Percentiles rank a stretch among this genome's conserved stretches.
phyloP scores from a whole-genome alignment of 139 green algal genomes.

The Limnomonas spitsbergensis region DNA sequence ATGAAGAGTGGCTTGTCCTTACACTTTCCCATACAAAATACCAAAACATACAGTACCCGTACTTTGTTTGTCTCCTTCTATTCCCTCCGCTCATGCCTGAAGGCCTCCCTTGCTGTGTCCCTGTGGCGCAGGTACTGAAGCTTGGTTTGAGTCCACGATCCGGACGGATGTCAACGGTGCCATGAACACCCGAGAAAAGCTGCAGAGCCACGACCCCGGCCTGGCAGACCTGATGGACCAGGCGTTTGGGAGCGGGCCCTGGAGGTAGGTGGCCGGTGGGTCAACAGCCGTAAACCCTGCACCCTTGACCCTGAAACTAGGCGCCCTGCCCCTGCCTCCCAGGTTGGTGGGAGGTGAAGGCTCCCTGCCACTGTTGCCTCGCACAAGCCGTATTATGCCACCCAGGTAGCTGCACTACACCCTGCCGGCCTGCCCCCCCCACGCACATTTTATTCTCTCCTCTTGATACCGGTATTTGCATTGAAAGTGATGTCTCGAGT shows the following conservation, averaged over 20 bases:
- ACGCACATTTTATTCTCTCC: no score
- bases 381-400: neutral
- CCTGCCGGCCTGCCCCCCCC: no score
- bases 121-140: slow-evolving; percentile 50
- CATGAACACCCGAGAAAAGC: slow-evolving; percentile 55
- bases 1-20: neutral
- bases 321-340: no score
- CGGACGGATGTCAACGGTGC: slow-evolving; percentile 63
- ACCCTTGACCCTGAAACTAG: no score
- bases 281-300: no score
- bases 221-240: slow-evolving; percentile 53
- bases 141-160: slow-evolving; percentile 72
- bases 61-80: neutral
- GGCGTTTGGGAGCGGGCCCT: slow-evolving; percentile 33
- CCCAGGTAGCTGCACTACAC: neutral
- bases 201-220: slow-evolving; percentile 54
- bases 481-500: no score
- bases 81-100: neutral
- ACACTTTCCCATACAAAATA: neutral
- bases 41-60: neutral
- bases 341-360: no score
- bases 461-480: no score
- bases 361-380: no score
- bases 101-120: neutral
- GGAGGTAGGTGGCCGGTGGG: no score